Evolutionary conservation across 176 grass and related monocot species (phyloP).

Genomic region (Zizania latifolia): DNA sequence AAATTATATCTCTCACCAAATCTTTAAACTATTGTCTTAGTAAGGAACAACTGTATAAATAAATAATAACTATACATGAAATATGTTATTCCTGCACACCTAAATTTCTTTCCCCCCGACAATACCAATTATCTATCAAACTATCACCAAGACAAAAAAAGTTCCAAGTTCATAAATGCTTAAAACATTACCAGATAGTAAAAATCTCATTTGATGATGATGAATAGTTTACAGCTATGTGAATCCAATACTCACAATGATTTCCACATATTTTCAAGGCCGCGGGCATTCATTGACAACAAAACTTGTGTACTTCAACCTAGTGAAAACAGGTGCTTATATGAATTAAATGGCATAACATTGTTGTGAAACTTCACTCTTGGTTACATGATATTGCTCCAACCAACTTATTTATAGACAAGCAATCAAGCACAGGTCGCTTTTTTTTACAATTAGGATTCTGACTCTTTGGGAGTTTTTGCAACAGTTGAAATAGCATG

Average conservation of each 20-base stretch:
- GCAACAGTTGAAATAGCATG: constrained; percentile 94
- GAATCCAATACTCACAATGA: neutral
- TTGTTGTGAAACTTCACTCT: neutral
- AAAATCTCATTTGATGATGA: neutral
- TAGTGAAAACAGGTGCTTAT: neutral
- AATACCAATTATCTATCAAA: neutral
- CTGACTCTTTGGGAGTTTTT: constrained; percentile 71
- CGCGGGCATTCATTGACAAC: neutral
- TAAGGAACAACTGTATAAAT: too few species aligned
- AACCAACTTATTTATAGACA: constrained; percentile 25
- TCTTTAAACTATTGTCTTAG: too few species aligned
- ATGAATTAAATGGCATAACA: neutral
- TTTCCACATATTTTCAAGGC: neutral
- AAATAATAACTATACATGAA: too few species aligned
- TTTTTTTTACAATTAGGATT: constrained; percentile 10
- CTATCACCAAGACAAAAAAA: neutral
- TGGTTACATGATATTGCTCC: constrained; percentile 18
- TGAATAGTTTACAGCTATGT: neutral
- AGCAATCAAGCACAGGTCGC: neutral
- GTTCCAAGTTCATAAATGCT: constrained; percentile 14
- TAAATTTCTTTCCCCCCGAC: too few species aligned
- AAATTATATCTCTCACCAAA: too few species aligned
- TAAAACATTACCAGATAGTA: neutral
- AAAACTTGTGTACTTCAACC: neutral
- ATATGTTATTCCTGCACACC: too few species aligned